Conservation (phyloP, 2,329 filamentous ascomycete species). For the Botrytis tulipae region DNA sequence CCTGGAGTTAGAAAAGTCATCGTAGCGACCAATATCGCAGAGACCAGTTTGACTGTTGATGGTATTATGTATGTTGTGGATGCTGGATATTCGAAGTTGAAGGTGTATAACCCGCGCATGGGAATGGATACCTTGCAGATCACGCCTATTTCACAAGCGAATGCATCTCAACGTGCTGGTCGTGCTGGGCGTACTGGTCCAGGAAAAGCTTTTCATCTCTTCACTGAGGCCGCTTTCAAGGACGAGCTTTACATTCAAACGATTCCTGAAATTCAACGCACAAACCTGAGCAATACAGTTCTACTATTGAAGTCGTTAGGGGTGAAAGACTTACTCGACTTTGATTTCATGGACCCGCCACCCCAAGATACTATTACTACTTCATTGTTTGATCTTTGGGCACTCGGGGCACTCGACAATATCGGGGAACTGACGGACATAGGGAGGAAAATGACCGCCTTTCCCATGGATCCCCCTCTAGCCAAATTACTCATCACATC, state of each 20-base stretch:
- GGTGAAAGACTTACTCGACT: conserved; percentile 90
- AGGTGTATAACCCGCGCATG: conserved; percentile 98
- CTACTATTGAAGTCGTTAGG: conserved; percentile 91
- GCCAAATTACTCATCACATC: conserved; percentile 93
- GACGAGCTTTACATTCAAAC: conserved; percentile 96
- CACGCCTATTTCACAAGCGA: conserved; percentile 95
- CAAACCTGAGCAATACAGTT: conserved; percentile 92
- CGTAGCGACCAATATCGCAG: conserved; percentile 96
- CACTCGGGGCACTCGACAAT: conserved; percentile 88
- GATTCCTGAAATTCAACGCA: conserved; percentile 96
- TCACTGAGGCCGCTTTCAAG: conserved; percentile 90
- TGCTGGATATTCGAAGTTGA: conserved; percentile 92
- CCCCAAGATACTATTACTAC: conserved; percentile 98
- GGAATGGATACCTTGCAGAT: conserved; percentile 99
- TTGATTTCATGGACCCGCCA: conserved; percentile 98
- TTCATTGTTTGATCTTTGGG: conserved; percentile 96
- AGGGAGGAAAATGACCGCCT: conserved; percentile 91
- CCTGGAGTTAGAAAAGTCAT: conserved; percentile 95
- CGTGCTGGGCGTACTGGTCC: conserved; percentile 92
- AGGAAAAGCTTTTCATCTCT: conserved; percentile 91
- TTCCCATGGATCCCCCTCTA: conserved; percentile 95
- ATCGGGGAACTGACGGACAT: conserved; percentile 86
- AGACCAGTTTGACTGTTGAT: conserved; percentile 96
- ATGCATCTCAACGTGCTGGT: conserved; percentile 88
- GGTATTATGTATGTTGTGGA: conserved; percentile 99